Evolutionary conservation across 2,329 filamentous ascomycete species (phyloP).

Genomic region (Tolypocladium pustulatum): DNA sequence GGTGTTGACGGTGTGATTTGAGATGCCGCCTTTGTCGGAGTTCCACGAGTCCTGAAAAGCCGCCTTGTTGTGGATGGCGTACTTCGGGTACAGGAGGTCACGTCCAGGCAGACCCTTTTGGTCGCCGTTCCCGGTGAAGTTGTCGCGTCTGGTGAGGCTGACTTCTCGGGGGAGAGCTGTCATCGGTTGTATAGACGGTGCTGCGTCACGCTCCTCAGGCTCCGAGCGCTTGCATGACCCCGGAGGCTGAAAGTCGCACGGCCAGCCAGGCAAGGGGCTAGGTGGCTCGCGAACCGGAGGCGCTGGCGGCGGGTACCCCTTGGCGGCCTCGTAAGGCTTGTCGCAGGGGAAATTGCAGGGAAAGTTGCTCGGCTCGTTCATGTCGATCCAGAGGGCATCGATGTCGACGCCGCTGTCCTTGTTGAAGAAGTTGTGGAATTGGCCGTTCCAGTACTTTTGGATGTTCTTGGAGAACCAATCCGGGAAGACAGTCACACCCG

Average conservation of each 20-base stretch:
- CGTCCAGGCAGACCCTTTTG: constrained; percentile 30
- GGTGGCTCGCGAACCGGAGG: constrained; percentile 53
- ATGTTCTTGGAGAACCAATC: constrained; percentile 66
- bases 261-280: constrained; percentile 57
- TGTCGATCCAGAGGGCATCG: constrained; percentile 70
- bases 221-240: constrained; percentile 9
- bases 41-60: constrained; percentile 29
- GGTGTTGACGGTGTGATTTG: constrained; percentile 56
- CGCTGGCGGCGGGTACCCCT: constrained; percentile 47
- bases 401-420: constrained; percentile 57
- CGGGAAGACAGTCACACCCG: constrained; percentile 60
- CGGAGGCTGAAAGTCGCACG: constrained; percentile 24
- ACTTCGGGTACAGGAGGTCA: constrained; percentile 64
- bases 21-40: constrained; percentile 49
- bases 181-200: neutral
- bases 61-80: constrained; percentile 63
- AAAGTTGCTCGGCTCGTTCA: constrained; percentile 37
- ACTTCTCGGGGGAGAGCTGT: neutral
- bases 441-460: constrained; percentile 56
- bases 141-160: neutral
- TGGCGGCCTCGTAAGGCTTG: constrained; percentile 12
- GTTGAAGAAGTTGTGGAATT: constrained; percentile 57
- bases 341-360: constrained; percentile 18
- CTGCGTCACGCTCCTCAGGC: constrained; percentile 1
- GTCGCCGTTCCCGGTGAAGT: constrained; percentile 34